Base-by-base conservation (phyloP, 306 rosid genomes). In the Cicer arietinum region DNA sequence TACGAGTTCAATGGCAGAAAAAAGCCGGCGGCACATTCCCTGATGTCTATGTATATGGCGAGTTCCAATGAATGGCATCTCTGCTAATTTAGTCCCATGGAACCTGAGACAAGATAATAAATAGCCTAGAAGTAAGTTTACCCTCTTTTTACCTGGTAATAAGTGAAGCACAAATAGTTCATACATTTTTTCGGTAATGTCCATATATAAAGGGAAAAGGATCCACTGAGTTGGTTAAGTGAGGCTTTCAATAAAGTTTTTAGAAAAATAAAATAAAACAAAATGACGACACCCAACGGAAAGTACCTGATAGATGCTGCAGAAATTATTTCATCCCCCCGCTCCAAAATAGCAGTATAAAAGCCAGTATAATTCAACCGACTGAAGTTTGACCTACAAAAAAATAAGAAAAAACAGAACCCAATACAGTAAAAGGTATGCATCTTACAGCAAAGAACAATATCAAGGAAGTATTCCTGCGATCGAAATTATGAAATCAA, bases 21-120 rank as follows among this genome's bases (percentile, higher is more conserved):
- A 90, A 84, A 95, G 97, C 50, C 96, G 87, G 41, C 99, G 97
- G 77, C 97, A 95, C 99, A 95, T 95, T 84, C 99, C 99, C 82
- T 95, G 98, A 58, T 88, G 97, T 81, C 99, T 92, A 62, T 95
- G 90, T 75, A 92, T 84, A 59, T 92, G 96, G 73, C 98, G 99
- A 80, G 98, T 92, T 80, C 98, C 98, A 13, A 95, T 95, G 78
- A 89, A 95, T 59, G 99, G 99, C 99, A 95, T 95, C 91, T 95
- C 99, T 6, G 88, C 96, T 73, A 95, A 76, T 85, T 77, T 85
- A n/a, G 98, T 90, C 76, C 99, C 96, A 71, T 89, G 99, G 87
- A 95, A 92, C 96, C 99, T 95, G 81, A 30, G 66, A 72, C 44
- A 64, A 16, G 18, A 72, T 2, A 72, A 68, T 8, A 58, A 40